Percentiles rank a stretch among this genome's conserved stretches.
phyloP scores from a whole-genome alignment of 352 stramenopile genomes.

The Peronospora belbahrii region DNA sequence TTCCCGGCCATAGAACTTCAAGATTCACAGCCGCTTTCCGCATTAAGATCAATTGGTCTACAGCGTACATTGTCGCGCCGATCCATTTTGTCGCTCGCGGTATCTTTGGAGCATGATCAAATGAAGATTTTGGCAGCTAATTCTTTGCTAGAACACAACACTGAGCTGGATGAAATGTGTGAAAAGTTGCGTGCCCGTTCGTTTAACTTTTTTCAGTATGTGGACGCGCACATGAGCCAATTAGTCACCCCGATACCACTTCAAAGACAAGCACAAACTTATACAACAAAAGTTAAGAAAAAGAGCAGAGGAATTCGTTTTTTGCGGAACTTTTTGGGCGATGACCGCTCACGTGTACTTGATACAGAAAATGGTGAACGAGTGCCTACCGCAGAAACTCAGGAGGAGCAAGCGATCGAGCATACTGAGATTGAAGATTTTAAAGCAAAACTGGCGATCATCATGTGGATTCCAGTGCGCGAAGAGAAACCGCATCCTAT shows the following conservation, averaged over 20 bases:
- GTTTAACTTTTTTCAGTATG: slow-evolving; percentile 51
- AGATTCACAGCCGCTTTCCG: slow-evolving; percentile 40
- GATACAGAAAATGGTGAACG: background rate
- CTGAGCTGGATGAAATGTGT: slow-evolving; percentile 13
- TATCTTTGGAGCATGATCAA: slow-evolving; percentile 54
- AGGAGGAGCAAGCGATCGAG: slow-evolving; percentile 33
- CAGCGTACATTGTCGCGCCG: slow-evolving; percentile 53
- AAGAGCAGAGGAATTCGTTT: slow-evolving; percentile 51
- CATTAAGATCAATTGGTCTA: slow-evolving; percentile 55
- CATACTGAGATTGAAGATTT: slow-evolving; percentile 55
- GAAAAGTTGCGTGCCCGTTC: slow-evolving; percentile 31
- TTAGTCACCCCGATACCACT: slow-evolving; percentile 24
- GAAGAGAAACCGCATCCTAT: slow-evolving; percentile 26
- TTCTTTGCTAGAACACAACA: slow-evolving; percentile 3
- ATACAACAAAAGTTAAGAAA: slow-evolving; percentile 32
- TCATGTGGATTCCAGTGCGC: slow-evolving; percentile 53
- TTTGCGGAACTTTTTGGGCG: slow-evolving; percentile 37
- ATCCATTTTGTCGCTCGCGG: slow-evolving; percentile 52
- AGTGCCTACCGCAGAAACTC: slow-evolving; percentile 10
- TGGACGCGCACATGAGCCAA: slow-evolving; percentile 54
- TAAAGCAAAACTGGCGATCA: slow-evolving; percentile 42
- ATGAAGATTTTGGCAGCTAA: slow-evolving; percentile 20
- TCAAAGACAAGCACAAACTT: slow-evolving; percentile 19
- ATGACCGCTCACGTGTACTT: slow-evolving; percentile 21
- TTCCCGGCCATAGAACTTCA: slow-evolving; percentile 58